These are phyloP conservation scores for Candida freyschussii DNA, from an alignment of 1,139 yeast genomes.

Conservation along the genomic window DNA sequence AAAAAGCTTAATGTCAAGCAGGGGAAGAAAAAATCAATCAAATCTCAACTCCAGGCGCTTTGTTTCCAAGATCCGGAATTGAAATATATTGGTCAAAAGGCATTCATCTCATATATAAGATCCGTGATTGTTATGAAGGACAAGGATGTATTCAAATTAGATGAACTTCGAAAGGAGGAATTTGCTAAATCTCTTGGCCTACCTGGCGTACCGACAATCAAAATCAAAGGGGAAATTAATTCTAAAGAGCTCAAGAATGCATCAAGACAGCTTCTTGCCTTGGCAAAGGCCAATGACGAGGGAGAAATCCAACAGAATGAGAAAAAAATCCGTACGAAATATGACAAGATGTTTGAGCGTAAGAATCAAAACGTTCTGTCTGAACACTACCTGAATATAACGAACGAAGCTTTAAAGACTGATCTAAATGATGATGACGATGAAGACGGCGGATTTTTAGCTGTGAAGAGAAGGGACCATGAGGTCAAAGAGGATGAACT, in stretches of 20 bases:
- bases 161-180: slow-evolving; percentile 71
- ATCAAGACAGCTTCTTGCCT: slow-evolving; percentile 59
- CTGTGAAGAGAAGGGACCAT: slow-evolving; percentile 74
- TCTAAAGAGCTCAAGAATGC: slow-evolving; percentile 77
- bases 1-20: slow-evolving; percentile 75
- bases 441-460: slow-evolving; percentile 77
- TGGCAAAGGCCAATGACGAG: slow-evolving; percentile 59
- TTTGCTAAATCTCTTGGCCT: slow-evolving; percentile 86
- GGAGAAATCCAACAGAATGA: slow-evolving; percentile 48
- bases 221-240: slow-evolving; percentile 45
- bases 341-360: slow-evolving; percentile 94
- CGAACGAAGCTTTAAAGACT: slow-evolving; percentile 41
- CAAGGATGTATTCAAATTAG: slow-evolving; percentile 76
- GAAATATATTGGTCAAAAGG: slow-evolving; percentile 92
- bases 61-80: slow-evolving; percentile 90
- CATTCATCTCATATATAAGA: slow-evolving; percentile 84
- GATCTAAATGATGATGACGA: slow-evolving; percentile 48
- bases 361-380: slow-evolving; percentile 89
- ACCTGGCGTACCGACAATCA: slow-evolving; percentile 94
- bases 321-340: slow-evolving; percentile 71
- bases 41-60: slow-evolving; percentile 80
- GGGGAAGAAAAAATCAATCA: slow-evolving; percentile 71
- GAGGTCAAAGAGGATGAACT: slow-evolving; percentile 58
- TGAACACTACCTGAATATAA: slow-evolving; percentile 76
- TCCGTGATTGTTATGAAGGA: slow-evolving; percentile 85